These are phyloP conservation scores for Fusarium verrucosum DNA, from an alignment of 2,329 filamentous ascomycete species.

Conservation along the genomic window DNA sequence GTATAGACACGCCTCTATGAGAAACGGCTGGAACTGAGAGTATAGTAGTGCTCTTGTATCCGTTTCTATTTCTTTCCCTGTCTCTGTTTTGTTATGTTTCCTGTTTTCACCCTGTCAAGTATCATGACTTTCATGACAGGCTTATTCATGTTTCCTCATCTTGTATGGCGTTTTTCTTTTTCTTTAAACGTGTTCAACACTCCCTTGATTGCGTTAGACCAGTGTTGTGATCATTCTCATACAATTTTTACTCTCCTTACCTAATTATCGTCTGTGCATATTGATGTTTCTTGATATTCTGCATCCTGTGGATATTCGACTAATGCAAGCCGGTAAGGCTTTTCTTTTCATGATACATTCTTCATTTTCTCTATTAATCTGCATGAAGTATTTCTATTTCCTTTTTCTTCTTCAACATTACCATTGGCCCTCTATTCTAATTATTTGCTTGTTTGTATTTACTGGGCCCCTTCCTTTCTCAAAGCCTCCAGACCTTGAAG, in stretches of 20 bases:
- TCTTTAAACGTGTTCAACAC: conserved; percentile 1
- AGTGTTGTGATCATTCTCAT: conserved; percentile 3
- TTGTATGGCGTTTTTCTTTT: conserved; percentile 3
- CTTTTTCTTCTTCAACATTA: background rate
- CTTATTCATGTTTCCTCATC: background rate
- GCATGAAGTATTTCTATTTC: background rate
- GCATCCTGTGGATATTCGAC: background rate
- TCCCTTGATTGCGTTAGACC: conserved; percentile 9
- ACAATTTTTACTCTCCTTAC: background rate
- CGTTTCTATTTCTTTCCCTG: background rate
- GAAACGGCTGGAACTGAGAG: background rate
- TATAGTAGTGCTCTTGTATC: background rate
- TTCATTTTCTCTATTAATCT: background rate
- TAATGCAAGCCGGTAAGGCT: background rate
- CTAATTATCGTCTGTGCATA: background rate
- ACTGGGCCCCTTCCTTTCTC: conserved; percentile 11
- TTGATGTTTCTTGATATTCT: conserved; percentile 2
- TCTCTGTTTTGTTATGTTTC: background rate
- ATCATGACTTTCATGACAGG: background rate
- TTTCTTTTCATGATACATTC: background rate
- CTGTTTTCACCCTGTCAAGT: background rate
- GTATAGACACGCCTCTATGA: background rate
- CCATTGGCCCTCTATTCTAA: background rate
- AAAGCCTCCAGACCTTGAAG: conserved; percentile 70
- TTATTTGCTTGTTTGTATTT: background rate